A percentile compares a stretch with the other conserved stretches of the same genome.
phyloP scores from a whole-genome alignment of 2,329 filamentous ascomycete genomes.

The Lasiodiplodia gonubiensis region DNA sequence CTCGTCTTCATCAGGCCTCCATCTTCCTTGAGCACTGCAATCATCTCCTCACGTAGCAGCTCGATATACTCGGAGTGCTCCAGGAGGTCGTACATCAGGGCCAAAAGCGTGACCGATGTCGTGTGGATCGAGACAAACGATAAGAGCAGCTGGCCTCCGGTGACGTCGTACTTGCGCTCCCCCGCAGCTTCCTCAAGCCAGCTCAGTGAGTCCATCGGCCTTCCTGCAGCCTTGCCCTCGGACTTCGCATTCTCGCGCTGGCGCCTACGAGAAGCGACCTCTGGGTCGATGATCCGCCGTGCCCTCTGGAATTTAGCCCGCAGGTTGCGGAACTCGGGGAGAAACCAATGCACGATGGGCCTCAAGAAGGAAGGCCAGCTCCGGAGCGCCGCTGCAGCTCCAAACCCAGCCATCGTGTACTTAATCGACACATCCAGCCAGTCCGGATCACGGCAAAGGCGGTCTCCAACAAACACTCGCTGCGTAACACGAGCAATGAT shows the following conservation, averaged over 20 bases:
- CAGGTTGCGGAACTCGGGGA: neutral
- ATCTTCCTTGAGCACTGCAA: constrained; percentile 12
- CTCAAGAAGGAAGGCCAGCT: too few relatives aligned
- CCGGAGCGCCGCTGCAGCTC: too few relatives aligned
- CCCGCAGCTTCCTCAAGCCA: neutral
- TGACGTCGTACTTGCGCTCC: neutral
- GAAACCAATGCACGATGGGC: too few relatives aligned
- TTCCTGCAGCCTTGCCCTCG: neutral
- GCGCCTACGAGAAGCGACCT: neutral
- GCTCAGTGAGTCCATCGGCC: neutral
- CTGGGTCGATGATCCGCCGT: neutral
- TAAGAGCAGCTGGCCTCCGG: neutral
- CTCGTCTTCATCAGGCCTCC: neutral
- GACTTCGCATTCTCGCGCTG: neutral
- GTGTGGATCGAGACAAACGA: constrained; percentile 5
- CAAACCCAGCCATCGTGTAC: too few relatives aligned
- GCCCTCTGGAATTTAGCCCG: neutral
- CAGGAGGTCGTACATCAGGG: constrained; percentile 1
- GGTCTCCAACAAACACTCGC: too few relatives aligned
- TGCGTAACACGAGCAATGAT: too few relatives aligned
- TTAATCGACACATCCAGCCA: too few relatives aligned
- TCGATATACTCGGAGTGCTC: constrained; percentile 30
- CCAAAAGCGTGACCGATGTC: constrained; percentile 3
- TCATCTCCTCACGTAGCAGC: constrained; percentile 29
- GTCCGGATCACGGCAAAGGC: too few relatives aligned